Evolutionary conservation across 1,139 yeast species (phyloP).

Genomic region (Oligophagozyma castellii): DNA sequence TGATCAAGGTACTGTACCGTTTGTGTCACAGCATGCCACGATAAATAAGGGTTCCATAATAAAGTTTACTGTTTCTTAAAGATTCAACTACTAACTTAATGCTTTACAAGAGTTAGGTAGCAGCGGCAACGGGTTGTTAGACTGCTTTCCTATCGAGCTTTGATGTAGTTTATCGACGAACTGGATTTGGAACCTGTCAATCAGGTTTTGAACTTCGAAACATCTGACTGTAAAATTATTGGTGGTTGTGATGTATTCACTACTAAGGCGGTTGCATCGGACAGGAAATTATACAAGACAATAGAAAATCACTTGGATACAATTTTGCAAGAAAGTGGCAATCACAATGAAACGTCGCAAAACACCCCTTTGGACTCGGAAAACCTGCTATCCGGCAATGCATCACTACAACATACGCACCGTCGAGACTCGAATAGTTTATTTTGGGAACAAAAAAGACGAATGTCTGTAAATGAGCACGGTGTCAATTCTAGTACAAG

Average conservation of each 20-base stretch:
- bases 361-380: conserved; percentile 8
- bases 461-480: conserved; percentile 23
- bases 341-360: conserved; percentile 18
- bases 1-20: no score
- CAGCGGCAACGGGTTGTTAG: no score
- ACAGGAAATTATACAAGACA: conserved; percentile 74
- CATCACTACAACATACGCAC: no score
- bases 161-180: conserved; percentile 82
- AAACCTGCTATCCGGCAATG: conserved; percentile 5
- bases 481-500: conserved; percentile 3
- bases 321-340: conserved; percentile 38
- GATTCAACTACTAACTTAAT: no score
- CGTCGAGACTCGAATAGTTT: conserved; percentile 13
- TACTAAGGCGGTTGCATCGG: conserved; percentile 85
- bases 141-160: no score
- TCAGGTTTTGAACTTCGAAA: conserved; percentile 75
- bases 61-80: no score
- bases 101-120: no score
- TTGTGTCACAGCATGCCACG: no score
- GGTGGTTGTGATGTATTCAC: conserved; percentile 96
- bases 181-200: conserved; percentile 82
- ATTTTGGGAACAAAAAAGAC: conserved; percentile 26
- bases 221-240: conserved; percentile 71
- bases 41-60: no score
- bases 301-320: conserved; percentile 72